Conservation (phyloP, 2,329 filamentous ascomycete species). For the Aplosporella prunicola region DNA sequence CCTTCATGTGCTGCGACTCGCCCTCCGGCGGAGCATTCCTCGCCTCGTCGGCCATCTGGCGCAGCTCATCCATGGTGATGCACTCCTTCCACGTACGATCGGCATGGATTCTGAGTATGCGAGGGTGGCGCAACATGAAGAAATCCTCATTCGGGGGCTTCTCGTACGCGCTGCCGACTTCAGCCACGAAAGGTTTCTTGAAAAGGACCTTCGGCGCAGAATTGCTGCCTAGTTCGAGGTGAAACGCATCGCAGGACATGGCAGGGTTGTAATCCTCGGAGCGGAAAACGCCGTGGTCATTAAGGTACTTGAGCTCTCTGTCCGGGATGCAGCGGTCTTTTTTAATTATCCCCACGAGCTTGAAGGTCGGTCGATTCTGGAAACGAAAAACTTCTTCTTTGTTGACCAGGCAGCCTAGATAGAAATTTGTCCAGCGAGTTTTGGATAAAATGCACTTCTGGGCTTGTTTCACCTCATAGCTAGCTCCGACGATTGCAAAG, state of each 20-base stretch:
- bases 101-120: slow-evolving; percentile 65
- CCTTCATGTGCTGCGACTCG: slow-evolving; percentile 9
- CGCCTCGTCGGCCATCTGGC: slow-evolving; percentile 53
- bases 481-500: slow-evolving; percentile 68
- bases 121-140: slow-evolving; percentile 68
- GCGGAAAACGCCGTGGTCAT: slow-evolving; percentile 31
- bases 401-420: slow-evolving; percentile 67
- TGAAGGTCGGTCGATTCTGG: slow-evolving; percentile 49
- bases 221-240: slow-evolving; percentile 8
- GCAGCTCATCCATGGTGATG: slow-evolving; percentile 60
- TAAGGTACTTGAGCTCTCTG: slow-evolving; percentile 34
- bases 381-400: slow-evolving; percentile 47
- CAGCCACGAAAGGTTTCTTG: slow-evolving; percentile 63
- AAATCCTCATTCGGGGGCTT: slow-evolving; percentile 59
- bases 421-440: slow-evolving; percentile 70
- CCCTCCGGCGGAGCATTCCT: slow-evolving; percentile 24
- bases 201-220: slow-evolving; percentile 47
- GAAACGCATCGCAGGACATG: slow-evolving; percentile 9
- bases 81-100: slow-evolving; percentile 63
- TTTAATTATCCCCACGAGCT: slow-evolving; percentile 49
- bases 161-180: slow-evolving; percentile 74
- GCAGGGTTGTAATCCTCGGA: slow-evolving; percentile 21
- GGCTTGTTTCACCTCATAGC: slow-evolving; percentile 57
- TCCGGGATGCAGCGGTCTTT: slow-evolving; percentile 39
- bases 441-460: slow-evolving; percentile 44